A percentile compares a stretch with the other conserved stretches of the same genome.
Evolutionary conservation across 176 grass and related monocot species (phyloP).

Genomic region (Rhynchospora pubera): DNA sequence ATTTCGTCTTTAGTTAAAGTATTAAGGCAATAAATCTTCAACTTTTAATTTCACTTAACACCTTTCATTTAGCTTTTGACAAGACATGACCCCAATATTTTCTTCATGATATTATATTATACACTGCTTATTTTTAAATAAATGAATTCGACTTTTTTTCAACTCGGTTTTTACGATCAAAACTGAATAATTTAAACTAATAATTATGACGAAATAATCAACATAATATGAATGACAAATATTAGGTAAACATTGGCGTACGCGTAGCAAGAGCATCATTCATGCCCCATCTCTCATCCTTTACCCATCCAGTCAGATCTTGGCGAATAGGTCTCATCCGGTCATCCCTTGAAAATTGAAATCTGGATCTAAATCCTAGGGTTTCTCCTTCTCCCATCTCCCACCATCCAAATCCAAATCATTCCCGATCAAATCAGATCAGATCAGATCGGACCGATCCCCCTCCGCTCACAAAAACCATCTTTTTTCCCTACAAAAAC

Average conservation of each 20-base stretch:
- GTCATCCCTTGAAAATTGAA: slow-evolving; percentile 19
- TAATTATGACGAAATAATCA: too few species aligned
- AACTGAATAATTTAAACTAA: too few species aligned
- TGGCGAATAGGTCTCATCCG: not conserved
- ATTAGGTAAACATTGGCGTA: not conserved
- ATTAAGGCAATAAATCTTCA: not conserved
- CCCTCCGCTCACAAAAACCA: slow-evolving; percentile 22
- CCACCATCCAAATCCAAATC: slow-evolving; percentile 23
- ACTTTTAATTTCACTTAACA: not conserved
- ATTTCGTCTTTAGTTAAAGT: not conserved
- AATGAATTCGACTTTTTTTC: too few species aligned
- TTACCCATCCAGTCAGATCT: not conserved
- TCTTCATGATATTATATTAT: too few species aligned
- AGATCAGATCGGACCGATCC: slow-evolving; percentile 28
- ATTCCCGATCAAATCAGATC: slow-evolving; percentile 22
- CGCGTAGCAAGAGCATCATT: not conserved
- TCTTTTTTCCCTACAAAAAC: not conserved
- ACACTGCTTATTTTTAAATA: too few species aligned
- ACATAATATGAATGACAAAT: not conserved
- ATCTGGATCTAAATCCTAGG: slow-evolving; percentile 77
- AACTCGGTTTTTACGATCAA: too few species aligned
- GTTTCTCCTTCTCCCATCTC: slow-evolving; percentile 54
- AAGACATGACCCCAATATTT: not conserved
- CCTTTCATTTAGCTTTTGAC: not conserved
- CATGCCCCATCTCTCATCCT: not conserved